These are phyloP conservation scores for Suillus spraguei DNA, from an alignment of 768 basidiomycete species.

Conservation along the genomic window DNA sequence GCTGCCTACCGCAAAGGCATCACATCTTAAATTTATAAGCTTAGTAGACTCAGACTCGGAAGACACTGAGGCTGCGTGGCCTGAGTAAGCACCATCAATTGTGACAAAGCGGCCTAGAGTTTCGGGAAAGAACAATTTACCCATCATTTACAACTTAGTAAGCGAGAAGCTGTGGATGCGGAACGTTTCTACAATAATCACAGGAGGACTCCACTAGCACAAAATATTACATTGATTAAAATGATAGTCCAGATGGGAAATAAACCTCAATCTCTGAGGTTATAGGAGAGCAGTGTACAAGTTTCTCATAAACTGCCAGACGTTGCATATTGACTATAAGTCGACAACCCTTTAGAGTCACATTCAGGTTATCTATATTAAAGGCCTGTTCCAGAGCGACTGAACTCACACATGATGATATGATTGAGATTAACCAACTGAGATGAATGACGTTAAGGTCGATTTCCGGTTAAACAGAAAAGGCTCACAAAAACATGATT, in stretches of 20 bases:
- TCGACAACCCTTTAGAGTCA: slow-evolving; percentile 21
- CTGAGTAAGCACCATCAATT: background rate
- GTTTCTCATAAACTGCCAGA: slow-evolving; percentile 7
- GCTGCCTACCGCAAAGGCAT: background rate
- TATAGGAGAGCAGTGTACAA: background rate
- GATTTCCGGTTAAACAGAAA: slow-evolving; percentile 13
- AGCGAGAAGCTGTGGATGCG: slow-evolving; percentile 24
- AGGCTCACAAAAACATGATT: slow-evolving; percentile 13
- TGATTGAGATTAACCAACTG: slow-evolving; percentile 21
- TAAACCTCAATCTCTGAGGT: slow-evolving; percentile 10
- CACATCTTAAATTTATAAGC: background rate
- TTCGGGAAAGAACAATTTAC: background rate
- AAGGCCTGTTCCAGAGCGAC: background rate
- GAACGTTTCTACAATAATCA: slow-evolving; percentile 17
- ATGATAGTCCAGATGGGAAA: background rate
- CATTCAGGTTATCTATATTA: background rate
- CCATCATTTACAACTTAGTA: background rate
- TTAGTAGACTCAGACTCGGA: background rate
- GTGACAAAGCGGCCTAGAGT: background rate
- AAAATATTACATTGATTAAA: background rate
- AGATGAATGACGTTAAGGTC: background rate
- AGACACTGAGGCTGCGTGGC: background rate
- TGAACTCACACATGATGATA: slow-evolving; percentile 21
- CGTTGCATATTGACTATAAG: slow-evolving; percentile 28
- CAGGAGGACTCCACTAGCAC: slow-evolving; percentile 10